Evolutionary conservation across 768 basidiomycete genomes (phyloP).

Genomic region (Austroboletus festivus): DNA sequence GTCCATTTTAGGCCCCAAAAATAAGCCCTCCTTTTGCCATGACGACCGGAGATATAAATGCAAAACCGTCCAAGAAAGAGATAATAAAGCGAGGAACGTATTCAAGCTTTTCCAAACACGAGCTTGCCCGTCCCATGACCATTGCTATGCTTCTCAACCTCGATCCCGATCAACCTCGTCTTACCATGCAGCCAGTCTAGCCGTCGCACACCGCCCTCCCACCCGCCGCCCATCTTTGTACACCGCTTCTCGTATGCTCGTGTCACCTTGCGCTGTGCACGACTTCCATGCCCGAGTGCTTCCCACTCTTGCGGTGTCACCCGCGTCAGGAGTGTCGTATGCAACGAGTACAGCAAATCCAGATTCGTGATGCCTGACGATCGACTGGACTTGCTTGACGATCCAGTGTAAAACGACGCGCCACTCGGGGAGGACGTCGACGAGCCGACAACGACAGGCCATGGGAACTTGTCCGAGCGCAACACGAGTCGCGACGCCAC

Average conservation of each 20-base stretch:
- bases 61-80: not conserved
- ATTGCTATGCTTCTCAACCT: slow-evolving; percentile 46
- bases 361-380: slow-evolving; percentile 51
- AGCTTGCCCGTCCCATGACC: slow-evolving; percentile 44
- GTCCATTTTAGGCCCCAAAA: not conserved
- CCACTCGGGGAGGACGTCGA: slow-evolving; percentile 28
- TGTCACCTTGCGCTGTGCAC: slow-evolving; percentile 55
- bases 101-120: slow-evolving; percentile 44
- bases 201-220: slow-evolving; percentile 66
- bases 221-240: slow-evolving; percentile 58
- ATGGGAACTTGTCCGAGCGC: slow-evolving; percentile 56
- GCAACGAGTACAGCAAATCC: slow-evolving; percentile 59
- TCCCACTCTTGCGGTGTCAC: slow-evolving; percentile 68
- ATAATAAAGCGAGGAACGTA: slow-evolving; percentile 1
- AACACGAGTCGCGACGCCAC: slow-evolving; percentile 48
- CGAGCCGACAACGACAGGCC: slow-evolving; percentile 52
- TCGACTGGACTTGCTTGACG: slow-evolving; percentile 17
- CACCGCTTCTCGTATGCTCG: slow-evolving; percentile 64
- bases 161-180: slow-evolving; percentile 57
- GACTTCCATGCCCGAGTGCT: slow-evolving; percentile 50
- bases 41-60: not conserved
- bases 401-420: slow-evolving; percentile 26
- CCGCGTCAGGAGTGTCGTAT: slow-evolving; percentile 52
- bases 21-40: not conserved
- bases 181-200: slow-evolving; percentile 66